These are phyloP conservation scores for Dichotomocladium elegans DNA, from an alignment of 371 early-diverging fungal genomes.

Conservation along the genomic window DNA sequence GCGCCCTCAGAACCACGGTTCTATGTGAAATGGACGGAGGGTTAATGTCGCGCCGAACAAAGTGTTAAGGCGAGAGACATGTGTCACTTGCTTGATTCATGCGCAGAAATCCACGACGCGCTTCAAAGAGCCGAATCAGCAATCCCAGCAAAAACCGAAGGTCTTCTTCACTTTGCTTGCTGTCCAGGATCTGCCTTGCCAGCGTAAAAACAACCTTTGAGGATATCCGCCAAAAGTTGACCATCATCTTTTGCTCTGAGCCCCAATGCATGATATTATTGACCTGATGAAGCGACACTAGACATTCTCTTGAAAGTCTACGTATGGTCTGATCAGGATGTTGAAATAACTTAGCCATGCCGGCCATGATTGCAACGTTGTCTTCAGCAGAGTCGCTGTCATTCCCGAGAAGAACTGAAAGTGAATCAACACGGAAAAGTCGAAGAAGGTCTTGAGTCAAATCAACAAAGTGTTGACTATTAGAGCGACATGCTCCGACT, in stretches of 20 bases:
- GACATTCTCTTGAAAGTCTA: conserved; percentile 56
- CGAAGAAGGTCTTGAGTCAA: conserved; percentile 62
- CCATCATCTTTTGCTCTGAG: conserved; percentile 40
- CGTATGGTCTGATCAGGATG: conserved; percentile 54
- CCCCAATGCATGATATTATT: conserved; percentile 56
- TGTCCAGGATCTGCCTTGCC: conserved; percentile 44
- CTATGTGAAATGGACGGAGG: conserved; percentile 6
- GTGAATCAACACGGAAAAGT: conserved; percentile 65
- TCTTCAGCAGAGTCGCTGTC: conserved; percentile 49
- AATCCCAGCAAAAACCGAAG: conserved; percentile 51
- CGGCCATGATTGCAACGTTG: conserved; percentile 55
- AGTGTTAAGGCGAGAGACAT: no score
- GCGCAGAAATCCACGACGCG: conserved; percentile 60
- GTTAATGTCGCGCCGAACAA: no score
- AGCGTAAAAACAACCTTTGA: conserved; percentile 40
- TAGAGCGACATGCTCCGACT: background rate
- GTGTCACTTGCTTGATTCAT: conserved; percentile 17
- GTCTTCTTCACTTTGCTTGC: conserved; percentile 47
- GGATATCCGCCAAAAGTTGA: conserved; percentile 64
- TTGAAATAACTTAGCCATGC: conserved; percentile 57
- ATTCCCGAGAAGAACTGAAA: conserved; percentile 51
- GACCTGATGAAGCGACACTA: conserved; percentile 54
- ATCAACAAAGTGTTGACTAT: conserved; percentile 46
- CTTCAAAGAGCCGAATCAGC: conserved; percentile 54
- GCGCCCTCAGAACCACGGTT: conserved; percentile 44